phyloP scores from a whole-genome alignment of 805 yeast genomes.

The Nakazawaea peltata region DNA sequence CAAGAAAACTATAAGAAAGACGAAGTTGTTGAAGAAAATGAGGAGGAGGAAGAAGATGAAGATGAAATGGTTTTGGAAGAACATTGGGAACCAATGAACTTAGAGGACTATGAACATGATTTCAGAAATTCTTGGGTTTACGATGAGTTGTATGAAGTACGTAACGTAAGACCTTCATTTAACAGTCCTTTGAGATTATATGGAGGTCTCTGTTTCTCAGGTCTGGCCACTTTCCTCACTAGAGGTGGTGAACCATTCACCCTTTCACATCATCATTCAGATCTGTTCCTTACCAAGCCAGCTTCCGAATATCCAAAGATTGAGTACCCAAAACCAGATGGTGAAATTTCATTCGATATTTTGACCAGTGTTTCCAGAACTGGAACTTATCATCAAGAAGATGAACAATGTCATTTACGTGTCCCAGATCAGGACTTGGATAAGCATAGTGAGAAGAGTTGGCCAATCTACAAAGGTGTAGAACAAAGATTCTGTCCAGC shows the following conservation, averaged over 20 bases:
- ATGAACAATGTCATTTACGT: conserved; percentile 84
- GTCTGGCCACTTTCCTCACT: conserved; percentile 70
- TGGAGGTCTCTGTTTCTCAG: conserved; percentile 83
- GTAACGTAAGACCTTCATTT: conserved; percentile 93
- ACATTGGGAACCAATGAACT: conserved; percentile 35
- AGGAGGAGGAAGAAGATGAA: conserved; percentile 29
- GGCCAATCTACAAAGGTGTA: conserved; percentile 75
- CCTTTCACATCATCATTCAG: conserved; percentile 58
- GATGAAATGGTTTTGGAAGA: conserved; percentile 33
- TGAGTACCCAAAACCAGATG: conserved; percentile 93
- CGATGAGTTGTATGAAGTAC: conserved; percentile 73
- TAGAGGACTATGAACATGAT: conserved; percentile 53
- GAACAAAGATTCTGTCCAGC: conserved; percentile 97
- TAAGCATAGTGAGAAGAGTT: conserved; percentile 61
- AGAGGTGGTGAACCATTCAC: conserved; percentile 88
- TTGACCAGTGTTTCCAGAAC: conserved; percentile 94
- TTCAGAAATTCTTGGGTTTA: conserved; percentile 78
- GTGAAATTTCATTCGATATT: conserved; percentile 83
- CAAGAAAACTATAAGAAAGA: conserved; percentile 36
- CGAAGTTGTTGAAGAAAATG: no score
- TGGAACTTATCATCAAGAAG: conserved; percentile 93
- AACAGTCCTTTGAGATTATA: conserved; percentile 62
- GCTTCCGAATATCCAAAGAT: conserved; percentile 66
- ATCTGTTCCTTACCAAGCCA: conserved; percentile 59
- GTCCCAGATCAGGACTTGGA: conserved; percentile 53